Evolutionary conservation across 2,329 filamentous ascomycete genomes (phyloP).

Genomic region (Neonectria neomacrospora): DNA sequence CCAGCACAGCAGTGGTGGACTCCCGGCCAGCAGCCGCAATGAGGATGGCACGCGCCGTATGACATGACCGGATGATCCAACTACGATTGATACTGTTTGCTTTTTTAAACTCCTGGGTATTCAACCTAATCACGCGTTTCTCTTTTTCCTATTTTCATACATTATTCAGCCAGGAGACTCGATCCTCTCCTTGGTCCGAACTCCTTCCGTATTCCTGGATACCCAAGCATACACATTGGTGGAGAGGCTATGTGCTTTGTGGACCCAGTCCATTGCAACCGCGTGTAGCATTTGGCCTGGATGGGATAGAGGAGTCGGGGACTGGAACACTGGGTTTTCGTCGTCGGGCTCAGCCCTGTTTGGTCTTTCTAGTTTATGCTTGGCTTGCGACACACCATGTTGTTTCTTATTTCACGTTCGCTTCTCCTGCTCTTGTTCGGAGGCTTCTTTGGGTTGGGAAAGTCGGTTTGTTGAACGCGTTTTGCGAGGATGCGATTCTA

Average conservation of each 20-base stretch:
- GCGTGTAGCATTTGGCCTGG: constrained; percentile 50
- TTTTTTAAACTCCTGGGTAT: constrained; percentile 28
- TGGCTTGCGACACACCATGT: constrained; percentile 36
- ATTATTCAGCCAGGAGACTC: constrained; percentile 32
- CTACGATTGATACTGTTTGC: constrained; percentile 25
- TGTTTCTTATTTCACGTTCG: constrained; percentile 27
- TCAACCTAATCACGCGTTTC: constrained; percentile 26
- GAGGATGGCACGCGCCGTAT: constrained; percentile 24
- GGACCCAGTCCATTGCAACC: constrained; percentile 46
- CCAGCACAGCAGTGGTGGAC: constrained; percentile 69
- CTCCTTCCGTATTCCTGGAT: constrained; percentile 48
- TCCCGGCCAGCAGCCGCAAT: constrained; percentile 60
- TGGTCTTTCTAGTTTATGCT: constrained; percentile 29
- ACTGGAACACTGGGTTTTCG: constrained; percentile 37
- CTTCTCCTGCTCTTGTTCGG: constrained; percentile 29
- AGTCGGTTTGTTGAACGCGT: constrained; percentile 36
- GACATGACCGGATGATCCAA: constrained; percentile 40
- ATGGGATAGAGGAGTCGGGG: constrained; percentile 54
- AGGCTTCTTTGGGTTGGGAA: constrained; percentile 35
- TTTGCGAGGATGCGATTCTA: constrained; percentile 32
- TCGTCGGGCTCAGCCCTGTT: constrained; percentile 13
- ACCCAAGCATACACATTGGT: constrained; percentile 51
- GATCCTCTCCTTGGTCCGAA: constrained; percentile 41
- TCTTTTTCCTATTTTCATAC: constrained; percentile 31
- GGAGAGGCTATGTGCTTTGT: constrained; percentile 52